Percentiles rank a stretch among this genome's conserved stretches.
Conservation (phyloP, 2,329 filamentous ascomycete species). For the Cryphonectria naterciae region DNA sequence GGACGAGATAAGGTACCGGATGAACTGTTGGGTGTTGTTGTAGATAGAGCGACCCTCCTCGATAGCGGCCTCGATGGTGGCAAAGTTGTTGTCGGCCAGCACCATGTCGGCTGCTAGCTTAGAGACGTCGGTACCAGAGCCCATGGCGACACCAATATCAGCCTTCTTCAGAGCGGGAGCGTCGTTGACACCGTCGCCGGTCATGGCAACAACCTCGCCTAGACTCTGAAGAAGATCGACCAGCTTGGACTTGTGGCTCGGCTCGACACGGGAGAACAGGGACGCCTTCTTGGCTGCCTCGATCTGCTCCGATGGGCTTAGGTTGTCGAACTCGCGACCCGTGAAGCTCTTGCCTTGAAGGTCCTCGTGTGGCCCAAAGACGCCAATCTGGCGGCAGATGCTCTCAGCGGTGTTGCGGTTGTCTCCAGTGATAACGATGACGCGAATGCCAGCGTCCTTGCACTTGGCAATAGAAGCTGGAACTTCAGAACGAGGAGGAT, state of each 20-base stretch:
- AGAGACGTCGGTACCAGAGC: slow-evolving; percentile 93
- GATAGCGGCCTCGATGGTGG: slow-evolving; percentile 93
- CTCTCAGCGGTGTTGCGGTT: slow-evolving; percentile 97
- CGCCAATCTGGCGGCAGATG: slow-evolving; percentile 95
- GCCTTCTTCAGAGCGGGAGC: slow-evolving; percentile 97
- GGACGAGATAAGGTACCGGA: slow-evolving; percentile 97
- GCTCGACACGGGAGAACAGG: slow-evolving; percentile 95
- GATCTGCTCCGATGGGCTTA: slow-evolving; percentile 78
- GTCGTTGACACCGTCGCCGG: slow-evolving; percentile 97
- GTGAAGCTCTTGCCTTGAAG: slow-evolving; percentile 92
- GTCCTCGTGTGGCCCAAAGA: slow-evolving; percentile 82
- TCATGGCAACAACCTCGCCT: slow-evolving; percentile 98
- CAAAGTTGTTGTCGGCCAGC: slow-evolving; percentile 97
- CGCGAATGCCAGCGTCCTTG: slow-evolving; percentile 89
- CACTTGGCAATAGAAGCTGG: slow-evolving; percentile 84
- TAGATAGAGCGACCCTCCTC: slow-evolving; percentile 98
- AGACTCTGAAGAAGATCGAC: slow-evolving; percentile 93
- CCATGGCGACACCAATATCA: slow-evolving; percentile 99
- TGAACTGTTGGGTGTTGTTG: slow-evolving; percentile 99
- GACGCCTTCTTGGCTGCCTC: slow-evolving; percentile 84
- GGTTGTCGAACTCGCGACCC: slow-evolving; percentile 88
- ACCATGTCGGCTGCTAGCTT: slow-evolving; percentile 99
- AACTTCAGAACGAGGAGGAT: slow-evolving; percentile 93
- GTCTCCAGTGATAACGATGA: slow-evolving; percentile 97
- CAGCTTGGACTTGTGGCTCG: slow-evolving; percentile 94